Conservation (phyloP, 1,284 basidiomycete species). For the Rhodotorula sp. region DNA sequence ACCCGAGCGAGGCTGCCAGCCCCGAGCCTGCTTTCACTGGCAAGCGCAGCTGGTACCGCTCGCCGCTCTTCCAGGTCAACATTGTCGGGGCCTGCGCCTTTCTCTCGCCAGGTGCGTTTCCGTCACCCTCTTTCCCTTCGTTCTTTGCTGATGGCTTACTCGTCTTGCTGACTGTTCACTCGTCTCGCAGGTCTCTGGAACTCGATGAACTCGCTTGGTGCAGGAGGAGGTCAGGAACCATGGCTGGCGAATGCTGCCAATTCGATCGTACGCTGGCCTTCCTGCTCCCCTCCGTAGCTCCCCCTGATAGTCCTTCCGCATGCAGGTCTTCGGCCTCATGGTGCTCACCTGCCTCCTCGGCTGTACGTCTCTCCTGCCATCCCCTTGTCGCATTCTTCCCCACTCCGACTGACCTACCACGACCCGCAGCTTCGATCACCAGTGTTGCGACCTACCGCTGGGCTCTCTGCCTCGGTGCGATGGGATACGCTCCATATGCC, state of each 20-base stretch:
- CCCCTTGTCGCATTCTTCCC: slow-evolving; percentile 5
- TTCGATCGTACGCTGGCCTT: slow-evolving; percentile 41
- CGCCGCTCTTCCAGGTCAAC: slow-evolving; percentile 43
- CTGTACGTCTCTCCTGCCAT: slow-evolving; percentile 6
- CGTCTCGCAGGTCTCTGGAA: slow-evolving; percentile 44
- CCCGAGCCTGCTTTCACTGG: background rate
- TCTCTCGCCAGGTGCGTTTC: slow-evolving; percentile 46
- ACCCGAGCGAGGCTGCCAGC: background rate
- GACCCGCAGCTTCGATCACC: slow-evolving; percentile 37
- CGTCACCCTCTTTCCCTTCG: background rate
- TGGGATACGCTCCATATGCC: slow-evolving; percentile 51
- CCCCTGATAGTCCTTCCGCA: too few species aligned
- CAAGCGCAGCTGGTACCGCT: slow-evolving; percentile 2
- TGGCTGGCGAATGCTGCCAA: slow-evolving; percentile 52
- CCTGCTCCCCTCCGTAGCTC: background rate
- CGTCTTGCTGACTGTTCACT: too few species aligned
- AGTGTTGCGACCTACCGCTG: slow-evolving; percentile 46
- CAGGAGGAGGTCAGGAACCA: slow-evolving; percentile 44
- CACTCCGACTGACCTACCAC: too few species aligned
- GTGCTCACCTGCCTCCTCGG: slow-evolving; percentile 48
- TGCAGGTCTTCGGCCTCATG: slow-evolving; percentile 48
- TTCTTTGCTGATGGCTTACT: too few species aligned
- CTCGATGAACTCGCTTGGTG: slow-evolving; percentile 36
- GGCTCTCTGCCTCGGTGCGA: slow-evolving; percentile 47
- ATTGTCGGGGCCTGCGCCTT: slow-evolving; percentile 51